Evolutionary conservation across 768 basidiomycete genomes (phyloP).

Genomic region (Megacollybia marginata): DNA sequence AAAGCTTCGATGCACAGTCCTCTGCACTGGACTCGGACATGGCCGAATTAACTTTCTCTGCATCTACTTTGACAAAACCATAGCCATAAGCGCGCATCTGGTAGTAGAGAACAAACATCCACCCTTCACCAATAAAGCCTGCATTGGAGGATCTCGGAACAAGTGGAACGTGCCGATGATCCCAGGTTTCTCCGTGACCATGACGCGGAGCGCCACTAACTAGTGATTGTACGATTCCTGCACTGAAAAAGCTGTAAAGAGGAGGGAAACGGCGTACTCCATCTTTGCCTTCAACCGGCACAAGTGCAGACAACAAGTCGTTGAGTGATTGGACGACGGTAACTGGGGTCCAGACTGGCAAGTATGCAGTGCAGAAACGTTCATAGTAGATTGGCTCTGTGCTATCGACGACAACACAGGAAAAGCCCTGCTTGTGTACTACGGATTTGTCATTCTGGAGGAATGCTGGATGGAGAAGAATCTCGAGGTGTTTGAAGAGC

Average conservation of each 20-base stretch:
- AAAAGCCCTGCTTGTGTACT: conserved; percentile 14
- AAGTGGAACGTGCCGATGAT: no score
- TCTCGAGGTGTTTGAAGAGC: conserved; percentile 20
- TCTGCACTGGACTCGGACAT: background rate
- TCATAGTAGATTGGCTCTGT: background rate
- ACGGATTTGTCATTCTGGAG: conserved; percentile 5
- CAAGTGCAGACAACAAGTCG: conserved; percentile 2
- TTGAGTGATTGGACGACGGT: conserved; percentile 16
- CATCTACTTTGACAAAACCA: conserved; percentile 1
- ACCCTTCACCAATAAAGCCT: conserved; percentile 6
- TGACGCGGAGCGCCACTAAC: conserved; percentile 11
- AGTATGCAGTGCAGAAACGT: conserved; percentile 3
- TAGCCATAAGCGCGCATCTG: background rate
- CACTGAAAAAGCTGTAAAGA: conserved; percentile 6
- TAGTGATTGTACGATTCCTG: conserved; percentile 13
- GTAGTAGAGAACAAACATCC: conserved; percentile 11
- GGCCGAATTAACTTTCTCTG: background rate
- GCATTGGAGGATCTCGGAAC: no score
- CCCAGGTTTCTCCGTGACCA: no score
- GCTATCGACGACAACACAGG: no score
- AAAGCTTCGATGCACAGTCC: background rate
- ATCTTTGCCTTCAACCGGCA: background rate
- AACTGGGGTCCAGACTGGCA: conserved; percentile 20
- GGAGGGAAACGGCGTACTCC: conserved; percentile 9
- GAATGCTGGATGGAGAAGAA: conserved; percentile 21